phyloP scores from a whole-genome alignment of 1,284 basidiomycete genomes.

The Coriolopsis trogii region DNA sequence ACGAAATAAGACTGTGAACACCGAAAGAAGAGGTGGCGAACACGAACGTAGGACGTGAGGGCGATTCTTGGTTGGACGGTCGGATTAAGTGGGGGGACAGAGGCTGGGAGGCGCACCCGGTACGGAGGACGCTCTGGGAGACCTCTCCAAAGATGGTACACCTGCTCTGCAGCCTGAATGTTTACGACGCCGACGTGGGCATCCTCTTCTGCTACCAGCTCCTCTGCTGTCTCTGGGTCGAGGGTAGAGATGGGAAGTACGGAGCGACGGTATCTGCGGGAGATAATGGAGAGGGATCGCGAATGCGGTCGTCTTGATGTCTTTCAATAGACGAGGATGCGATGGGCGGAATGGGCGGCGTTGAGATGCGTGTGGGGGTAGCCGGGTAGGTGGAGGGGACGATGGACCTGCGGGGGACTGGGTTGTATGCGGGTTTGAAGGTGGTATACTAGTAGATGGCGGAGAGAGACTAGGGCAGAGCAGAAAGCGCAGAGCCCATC shows the following conservation, averaged over 20 bases:
- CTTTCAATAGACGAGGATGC: neutral
- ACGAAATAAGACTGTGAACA: conserved; percentile 66
- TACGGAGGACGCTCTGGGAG: conserved; percentile 63
- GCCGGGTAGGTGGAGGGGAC: neutral
- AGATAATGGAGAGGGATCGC: neutral
- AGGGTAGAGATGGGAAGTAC: conserved; percentile 14
- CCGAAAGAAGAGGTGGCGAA: conserved; percentile 65
- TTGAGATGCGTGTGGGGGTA: neutral
- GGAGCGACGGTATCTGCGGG: conserved; percentile 15
- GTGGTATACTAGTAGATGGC: neutral
- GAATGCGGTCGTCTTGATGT: conserved; percentile 8
- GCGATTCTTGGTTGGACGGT: conserved; percentile 47
- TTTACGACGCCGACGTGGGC: conserved; percentile 51
- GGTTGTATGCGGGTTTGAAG: neutral
- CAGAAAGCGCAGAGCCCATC: conserved; percentile 1
- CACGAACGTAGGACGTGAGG: conserved; percentile 70
- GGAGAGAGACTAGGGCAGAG: neutral
- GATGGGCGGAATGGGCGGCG: neutral
- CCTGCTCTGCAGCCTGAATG: conserved; percentile 56
- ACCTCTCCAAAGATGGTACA: conserved; percentile 54
- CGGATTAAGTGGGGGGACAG: neutral
- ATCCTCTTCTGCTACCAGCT: conserved; percentile 30
- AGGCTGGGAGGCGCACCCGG: conserved; percentile 45
- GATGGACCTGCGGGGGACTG: conserved; percentile 18
- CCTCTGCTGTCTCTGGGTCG: conserved; percentile 14